Evolutionary conservation across 192 early-diverging fungal species (phyloP), one percentile per base, ranked within the genome.

Genomic region (Chytriomyces sp.): DNA sequence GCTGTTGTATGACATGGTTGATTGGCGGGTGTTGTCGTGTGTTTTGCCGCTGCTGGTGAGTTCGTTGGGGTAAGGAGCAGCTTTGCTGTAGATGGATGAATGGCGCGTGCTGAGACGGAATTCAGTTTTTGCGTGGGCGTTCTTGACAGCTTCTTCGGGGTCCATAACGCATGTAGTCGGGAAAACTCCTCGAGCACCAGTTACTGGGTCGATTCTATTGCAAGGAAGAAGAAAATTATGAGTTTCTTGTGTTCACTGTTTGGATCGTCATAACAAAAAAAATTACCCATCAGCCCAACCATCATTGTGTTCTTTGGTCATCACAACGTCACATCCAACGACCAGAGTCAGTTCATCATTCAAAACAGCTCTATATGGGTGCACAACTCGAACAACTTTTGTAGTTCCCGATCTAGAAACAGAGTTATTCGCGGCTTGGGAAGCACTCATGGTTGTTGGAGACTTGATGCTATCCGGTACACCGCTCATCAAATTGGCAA

Each of bases 221-320:
- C 53, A 59, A 43, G 8, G 28, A 16, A 47, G 8, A 5, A n/a
- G 47, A 68, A 68, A 47, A 68, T 68, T 49, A 57, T 20, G 53
- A 57, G 53, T 2, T 57, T 13, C 53, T 18, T 57, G 18, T 47
- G 28, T 67, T 35, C 53, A 57, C 20, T 57, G 53, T 57, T 20
- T n/a, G 53, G 16, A 5, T n/a, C 20, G 20, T 2, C 53, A 57
- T 57, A 57, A 57, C 0, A 57, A 57, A 57, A 0, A 71, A n/a
- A 9, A 71, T 1, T 35, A 71, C 69, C 69, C 75, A 47, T 81
- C 69, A 43, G 44, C 80, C 83, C 81, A 84, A 1, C 78, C 76
- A 67, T 84, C 83, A 47, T 82, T 73, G 64, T 77, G 81, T 47
- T 50, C 65, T 65, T 82, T 53, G 13, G 81, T 20, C 26, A 84